These are phyloP conservation scores for Entomortierella lignicola DNA, from an alignment of 192 early-diverging fungal species.

Conservation along the genomic window DNA sequence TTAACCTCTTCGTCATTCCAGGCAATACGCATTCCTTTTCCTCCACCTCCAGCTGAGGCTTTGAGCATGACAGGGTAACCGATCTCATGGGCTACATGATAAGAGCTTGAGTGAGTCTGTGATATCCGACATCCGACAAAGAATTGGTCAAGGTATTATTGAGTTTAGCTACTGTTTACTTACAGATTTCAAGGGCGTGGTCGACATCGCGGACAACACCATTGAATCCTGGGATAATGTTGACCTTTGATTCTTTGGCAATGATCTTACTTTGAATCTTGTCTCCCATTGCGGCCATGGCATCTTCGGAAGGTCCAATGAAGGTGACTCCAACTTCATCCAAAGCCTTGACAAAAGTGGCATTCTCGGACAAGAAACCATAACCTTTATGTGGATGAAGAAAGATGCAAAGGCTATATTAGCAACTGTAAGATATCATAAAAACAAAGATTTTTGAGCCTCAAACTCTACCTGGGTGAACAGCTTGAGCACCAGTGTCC, in stretches of 20 bases:
- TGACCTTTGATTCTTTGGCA: conserved; percentile 77
- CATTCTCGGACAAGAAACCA: conserved; percentile 95
- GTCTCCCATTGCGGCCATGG: conserved; percentile 85
- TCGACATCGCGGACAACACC: conserved; percentile 80
- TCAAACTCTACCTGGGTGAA: conserved; percentile 79
- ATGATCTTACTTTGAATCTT: conserved; percentile 86
- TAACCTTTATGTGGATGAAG: conserved; percentile 63
- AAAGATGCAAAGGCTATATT: neutral
- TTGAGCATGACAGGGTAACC: conserved; percentile 89
- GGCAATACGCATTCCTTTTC: conserved; percentile 88
- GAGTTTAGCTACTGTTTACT: conserved; percentile 6
- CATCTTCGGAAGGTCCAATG: conserved; percentile 74
- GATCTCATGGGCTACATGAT: conserved; percentile 64
- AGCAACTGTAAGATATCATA: neutral
- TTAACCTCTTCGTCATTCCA: conserved; percentile 72
- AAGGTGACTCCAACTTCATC: conserved; percentile 78
- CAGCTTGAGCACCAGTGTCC: conserved; percentile 85
- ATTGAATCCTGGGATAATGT: conserved; percentile 89
- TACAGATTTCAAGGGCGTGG: conserved; percentile 80
- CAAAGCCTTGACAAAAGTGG: conserved; percentile 81
- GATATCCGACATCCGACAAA: too few species aligned
- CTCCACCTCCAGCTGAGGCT: conserved; percentile 84
- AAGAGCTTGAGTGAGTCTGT: too few species aligned
- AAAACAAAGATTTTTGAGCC: neutral
- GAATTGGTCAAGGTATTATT: too few species aligned